A percentile compares a stretch with the other conserved stretches of the same genome.
Evolutionary conservation across 495 filamentous ascomycete genomes (phyloP).

Genomic region (Aspergillus sclerotioniger): DNA sequence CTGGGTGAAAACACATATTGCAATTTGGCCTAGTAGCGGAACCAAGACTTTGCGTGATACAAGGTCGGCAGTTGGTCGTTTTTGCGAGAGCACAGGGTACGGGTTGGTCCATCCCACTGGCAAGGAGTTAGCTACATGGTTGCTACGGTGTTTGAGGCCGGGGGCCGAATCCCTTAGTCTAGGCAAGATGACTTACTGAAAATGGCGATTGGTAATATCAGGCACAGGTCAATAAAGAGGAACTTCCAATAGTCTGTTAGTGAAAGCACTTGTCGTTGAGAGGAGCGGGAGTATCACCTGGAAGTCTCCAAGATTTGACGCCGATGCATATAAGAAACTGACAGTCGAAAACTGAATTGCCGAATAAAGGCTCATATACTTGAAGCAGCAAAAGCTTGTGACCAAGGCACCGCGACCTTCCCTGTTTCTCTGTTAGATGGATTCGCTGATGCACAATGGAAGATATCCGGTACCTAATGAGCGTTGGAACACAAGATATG

Average conservation of each 20-base stretch:
- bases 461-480: conserved; percentile 63
- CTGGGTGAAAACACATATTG: conserved; percentile 78
- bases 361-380: conserved; percentile 99
- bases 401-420: conserved; percentile 94
- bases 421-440: conserved; percentile 35
- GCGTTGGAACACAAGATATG: conserved; percentile 91
- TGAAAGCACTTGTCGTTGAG: not conserved
- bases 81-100: conserved; percentile 71
- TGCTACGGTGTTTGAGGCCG: not conserved
- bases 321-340: conserved; percentile 94
- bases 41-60: conserved; percentile 91
- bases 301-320: conserved; percentile 95
- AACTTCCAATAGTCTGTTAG: conserved; percentile 52
- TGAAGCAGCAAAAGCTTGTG: conserved; percentile 99
- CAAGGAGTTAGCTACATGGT: not conserved
- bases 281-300: conserved; percentile 53
- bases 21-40: conserved; percentile 85
- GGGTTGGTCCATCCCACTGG: conserved; percentile 92
- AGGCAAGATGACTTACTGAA: conserved; percentile 64
- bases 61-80: conserved; percentile 87
- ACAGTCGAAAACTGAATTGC: conserved; percentile 99
- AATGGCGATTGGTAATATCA: conserved; percentile 94
- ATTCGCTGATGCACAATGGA: not conserved
- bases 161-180: not conserved
- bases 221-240: conserved; percentile 86